These are phyloP conservation scores for Seiridium unicorne DNA, from an alignment of 2,329 filamentous ascomycete species.

Conservation along the genomic window DNA sequence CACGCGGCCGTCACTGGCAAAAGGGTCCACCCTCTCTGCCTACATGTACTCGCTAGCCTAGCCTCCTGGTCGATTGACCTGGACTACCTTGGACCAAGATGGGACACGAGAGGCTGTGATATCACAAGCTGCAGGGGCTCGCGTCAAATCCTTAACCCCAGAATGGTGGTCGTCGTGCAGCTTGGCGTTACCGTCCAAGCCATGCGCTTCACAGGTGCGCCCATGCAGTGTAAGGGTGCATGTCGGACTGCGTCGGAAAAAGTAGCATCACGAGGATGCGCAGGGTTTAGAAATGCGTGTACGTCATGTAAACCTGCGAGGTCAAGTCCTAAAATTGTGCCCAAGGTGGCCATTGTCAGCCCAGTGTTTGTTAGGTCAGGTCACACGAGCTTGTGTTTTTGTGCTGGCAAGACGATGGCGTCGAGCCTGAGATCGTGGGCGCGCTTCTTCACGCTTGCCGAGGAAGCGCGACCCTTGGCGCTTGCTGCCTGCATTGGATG, in stretches of 20 bases:
- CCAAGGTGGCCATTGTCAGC: not conserved
- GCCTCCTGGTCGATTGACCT: too few relatives aligned
- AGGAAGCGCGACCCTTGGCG: conserved; percentile 16
- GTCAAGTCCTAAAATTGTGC: conserved; percentile 1
- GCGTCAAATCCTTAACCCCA: too few relatives aligned
- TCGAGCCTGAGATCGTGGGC: conserved; percentile 11
- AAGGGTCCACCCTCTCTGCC: too few relatives aligned
- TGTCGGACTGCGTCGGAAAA: not conserved
- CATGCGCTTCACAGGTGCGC: not conserved
- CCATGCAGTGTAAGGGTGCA: not conserved
- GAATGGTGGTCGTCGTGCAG: not conserved
- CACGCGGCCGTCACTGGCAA: too few relatives aligned
- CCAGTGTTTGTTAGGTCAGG: not conserved
- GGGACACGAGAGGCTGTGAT: too few relatives aligned
- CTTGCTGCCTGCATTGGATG: conserved; percentile 13
- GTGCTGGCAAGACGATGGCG: not conserved
- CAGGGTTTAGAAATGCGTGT: not conserved
- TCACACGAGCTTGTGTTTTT: not conserved
- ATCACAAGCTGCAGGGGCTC: too few relatives aligned
- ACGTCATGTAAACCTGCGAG: not conserved
- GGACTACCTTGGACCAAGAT: too few relatives aligned
- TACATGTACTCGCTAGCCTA: too few relatives aligned
- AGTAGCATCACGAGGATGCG: not conserved
- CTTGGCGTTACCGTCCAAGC: not conserved
- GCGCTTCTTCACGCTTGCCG: conserved; percentile 22